Evolutionary conservation across 2,329 filamentous ascomycete genomes (phyloP).

Genomic region (Amylocarpus encephaloides): DNA sequence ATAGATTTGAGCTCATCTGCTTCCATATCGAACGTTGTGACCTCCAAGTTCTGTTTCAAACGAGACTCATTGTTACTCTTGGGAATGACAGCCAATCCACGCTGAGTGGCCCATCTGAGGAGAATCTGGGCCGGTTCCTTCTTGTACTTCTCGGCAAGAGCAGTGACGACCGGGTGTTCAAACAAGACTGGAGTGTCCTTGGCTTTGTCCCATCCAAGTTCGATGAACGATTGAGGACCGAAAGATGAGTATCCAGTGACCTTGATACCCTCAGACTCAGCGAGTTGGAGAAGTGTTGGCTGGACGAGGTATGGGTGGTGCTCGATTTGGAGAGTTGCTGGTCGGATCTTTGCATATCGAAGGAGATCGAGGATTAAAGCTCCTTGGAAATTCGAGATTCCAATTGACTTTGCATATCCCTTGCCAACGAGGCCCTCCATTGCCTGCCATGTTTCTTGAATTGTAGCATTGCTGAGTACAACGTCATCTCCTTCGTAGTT

Average conservation of each 20-base stretch:
- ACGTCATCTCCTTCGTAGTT: slow-evolving; percentile 56
- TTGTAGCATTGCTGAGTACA: slow-evolving; percentile 59
- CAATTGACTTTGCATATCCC: slow-evolving; percentile 66
- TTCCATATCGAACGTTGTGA: slow-evolving; percentile 58
- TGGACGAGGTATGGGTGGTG: slow-evolving; percentile 87
- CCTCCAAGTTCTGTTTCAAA: slow-evolving; percentile 62
- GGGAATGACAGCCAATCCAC: slow-evolving; percentile 73
- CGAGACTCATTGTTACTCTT: slow-evolving; percentile 58
- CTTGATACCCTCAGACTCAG: slow-evolving; percentile 61
- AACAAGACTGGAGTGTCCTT: slow-evolving; percentile 62
- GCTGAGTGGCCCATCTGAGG: slow-evolving; percentile 81
- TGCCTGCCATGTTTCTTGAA: slow-evolving; percentile 76
- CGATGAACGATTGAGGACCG: slow-evolving; percentile 71
- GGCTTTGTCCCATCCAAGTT: slow-evolving; percentile 67
- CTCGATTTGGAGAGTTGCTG: slow-evolving; percentile 79
- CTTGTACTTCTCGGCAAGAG: slow-evolving; percentile 60
- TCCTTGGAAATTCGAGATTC: slow-evolving; percentile 77
- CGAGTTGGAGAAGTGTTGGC: slow-evolving; percentile 61
- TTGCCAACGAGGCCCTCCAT: slow-evolving; percentile 69
- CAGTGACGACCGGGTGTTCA: slow-evolving; percentile 58
- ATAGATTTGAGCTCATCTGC: slow-evolving; percentile 63
- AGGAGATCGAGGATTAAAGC: slow-evolving; percentile 73
- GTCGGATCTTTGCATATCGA: slow-evolving; percentile 67
- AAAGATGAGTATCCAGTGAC: slow-evolving; percentile 83
- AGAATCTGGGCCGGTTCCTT: slow-evolving; percentile 76